Evolutionary conservation across 768 basidiomycete genomes (phyloP), one percentile per base, ranked within the genome.

Genomic region (Coprinellus micaceus): DNA sequence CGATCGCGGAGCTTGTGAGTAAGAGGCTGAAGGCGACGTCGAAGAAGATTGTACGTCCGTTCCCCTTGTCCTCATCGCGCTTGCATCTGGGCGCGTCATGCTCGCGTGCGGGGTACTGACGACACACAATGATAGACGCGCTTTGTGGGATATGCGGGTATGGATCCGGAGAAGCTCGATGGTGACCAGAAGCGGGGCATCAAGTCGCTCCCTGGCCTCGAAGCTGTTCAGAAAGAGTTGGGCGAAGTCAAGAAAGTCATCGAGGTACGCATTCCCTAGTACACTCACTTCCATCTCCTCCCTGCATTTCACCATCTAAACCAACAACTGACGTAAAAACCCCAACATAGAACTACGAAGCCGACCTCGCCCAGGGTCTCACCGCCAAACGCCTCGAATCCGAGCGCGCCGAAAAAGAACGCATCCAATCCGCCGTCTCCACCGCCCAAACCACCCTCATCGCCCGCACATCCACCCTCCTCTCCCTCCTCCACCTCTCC

Each of bases 181-280:
- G 90, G 93, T 40, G 94, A 96, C 70, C 94, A 97, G 73, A 88
- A 80, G 60, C 83, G 85, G 30, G 77, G 81, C 2, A 63, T 94
- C 52, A 88, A 83, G 60, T 85, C 82, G 17, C 82, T 96, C 43
- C 82, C 93, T 10, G 76, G 78, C 5, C 75, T 95, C 21, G 92
- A 95, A 64, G 89, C 85, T 10, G 77, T 85, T 39, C 81, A 85
- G 61, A 91, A 90, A 64, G 94, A 95, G 63, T 72, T 96, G 13
- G 84, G 82, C 24, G 94, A 94, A 56, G 82, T 94, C 43, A 89
- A 88, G 70, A 93, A 89, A 68, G 83, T 80, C 40, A 79, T 94
- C 59, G 91, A 96, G 82, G 94, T 93, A n/a, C n/a, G n/a, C n/a
- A n/a, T n/a, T n/a, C n/a, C n/a, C n/a, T n/a, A n/a, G n/a, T n/a